Base-by-base conservation (phyloP, 176 grass and related monocot species). In the Triticum turgidum region DNA sequence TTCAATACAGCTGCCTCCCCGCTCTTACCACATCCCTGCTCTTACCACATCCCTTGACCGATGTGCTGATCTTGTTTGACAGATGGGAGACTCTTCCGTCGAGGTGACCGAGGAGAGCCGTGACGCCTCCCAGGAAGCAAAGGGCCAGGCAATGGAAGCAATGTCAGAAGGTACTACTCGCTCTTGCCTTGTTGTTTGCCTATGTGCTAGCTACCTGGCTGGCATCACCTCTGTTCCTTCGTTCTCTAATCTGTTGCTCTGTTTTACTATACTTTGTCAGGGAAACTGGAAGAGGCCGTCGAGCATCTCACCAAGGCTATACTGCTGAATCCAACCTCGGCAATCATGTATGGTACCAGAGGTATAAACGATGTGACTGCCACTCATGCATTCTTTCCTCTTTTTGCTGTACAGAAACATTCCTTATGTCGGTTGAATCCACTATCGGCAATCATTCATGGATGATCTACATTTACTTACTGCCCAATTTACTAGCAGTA, bases 311-410 rank as follows among this genome's bases (percentile, higher is more conserved):
- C 96, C 37, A 86, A 91, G 29, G 96, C 96, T 18, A 91, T 98
- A 88, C 84, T 92, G 77, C 82, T 96, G 33, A 98, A 96, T 62
- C 92, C 96, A 27, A 90, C 89, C 83, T 98, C 96, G 51, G 93
- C 96, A 24, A 98, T 98, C 68, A 98, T 98, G 96, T 96, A 98
- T 77, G 96, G 88, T 44, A 96, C 93, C 56, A 92, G 96, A 98
- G 96, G 96, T 76, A 76, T 91, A 6, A 42, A 38, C 89, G 10
- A 22, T 39, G 7, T 17, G 83, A 64, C 10, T 7, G 4, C 21
- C 15, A 49, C 72, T 83, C 0, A 37, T 30, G 32, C 14, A 17
- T 69, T 20, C 66, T 18, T 20, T 3, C 15, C 24, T 38, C 24
- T 63, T 69, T 12, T n/a, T 73, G 27, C 0, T 17, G 6, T 9